Evolutionary conservation across 2,329 filamentous ascomycete genomes (phyloP), one percentile per base, ranked within the genome.

Genomic region (Xylaria sp.): DNA sequence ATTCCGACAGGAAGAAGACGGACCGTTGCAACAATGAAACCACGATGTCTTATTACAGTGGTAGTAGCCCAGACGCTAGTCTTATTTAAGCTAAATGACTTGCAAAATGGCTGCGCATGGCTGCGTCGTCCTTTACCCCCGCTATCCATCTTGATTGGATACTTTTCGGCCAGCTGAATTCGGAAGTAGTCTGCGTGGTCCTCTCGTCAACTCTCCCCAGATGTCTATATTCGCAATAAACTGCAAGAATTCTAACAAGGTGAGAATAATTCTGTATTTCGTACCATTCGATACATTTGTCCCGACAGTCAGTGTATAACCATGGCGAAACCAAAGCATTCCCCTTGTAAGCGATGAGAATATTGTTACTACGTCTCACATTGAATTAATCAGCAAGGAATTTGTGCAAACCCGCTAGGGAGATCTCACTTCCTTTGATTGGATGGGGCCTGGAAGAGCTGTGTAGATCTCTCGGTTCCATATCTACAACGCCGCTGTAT

Each of bases 81-180:
- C 56, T 40, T 9, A 26, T 66, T 58, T 26, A 31, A 54, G 65
- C 62, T 58, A 63, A 48, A 48, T 33, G 33, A 33, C 33, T 33
- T 28, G 23, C 20, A 64, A 51, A 61, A 63, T 36, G 20, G 54
- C 63, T 64, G 63, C 59, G 57, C 57, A 42, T 64, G 49, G 49
- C 20, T 60, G 46, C 61, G 20, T n/a, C 33, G 33, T 33, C 33
- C 33, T 10, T 33, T 33, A 33, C 28, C 56, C 36, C 58, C 44
- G 46, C 56, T 17, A 6, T 59, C 36, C 49, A 9, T 49, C 33
- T 40, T 67, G 46, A 68, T 70, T 71, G 68, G 68, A 56, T 48
- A 44, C 20, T 31, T 13, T 6, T 63, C 70, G 70, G 70, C 44
- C 63, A 72, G 66, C 70, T 71, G 60, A 66, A 68, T 71, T 60